phyloP scores from a whole-genome alignment of 176 grass and related monocot species.

The Oryza meridionalis region DNA sequence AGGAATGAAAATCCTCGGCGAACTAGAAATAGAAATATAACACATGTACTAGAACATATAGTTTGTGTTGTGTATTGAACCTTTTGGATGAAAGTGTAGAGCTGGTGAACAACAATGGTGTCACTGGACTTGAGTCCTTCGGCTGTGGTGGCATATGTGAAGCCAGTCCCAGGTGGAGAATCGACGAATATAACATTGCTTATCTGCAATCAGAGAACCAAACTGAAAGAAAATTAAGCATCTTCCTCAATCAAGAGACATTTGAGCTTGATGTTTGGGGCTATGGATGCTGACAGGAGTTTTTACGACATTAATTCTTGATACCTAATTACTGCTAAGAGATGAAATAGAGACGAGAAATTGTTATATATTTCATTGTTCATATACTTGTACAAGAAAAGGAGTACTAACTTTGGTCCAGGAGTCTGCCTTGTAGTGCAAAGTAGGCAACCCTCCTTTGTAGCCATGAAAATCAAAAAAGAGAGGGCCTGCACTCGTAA shows the following conservation, averaged over 20 bases:
- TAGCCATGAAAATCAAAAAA: slow-evolving; percentile 44
- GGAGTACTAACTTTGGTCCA: slow-evolving; percentile 54
- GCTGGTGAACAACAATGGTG: slow-evolving; percentile 34
- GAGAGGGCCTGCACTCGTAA: slow-evolving; percentile 39
- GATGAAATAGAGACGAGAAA: no score
- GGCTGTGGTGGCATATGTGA: slow-evolving; percentile 47
- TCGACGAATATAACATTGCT: slow-evolving; percentile 71
- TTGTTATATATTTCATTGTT: no score
- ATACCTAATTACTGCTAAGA: no score
- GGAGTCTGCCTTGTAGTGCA: slow-evolving; percentile 48
- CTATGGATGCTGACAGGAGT: neutral
- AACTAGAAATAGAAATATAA: neutral
- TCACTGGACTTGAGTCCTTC: slow-evolving; percentile 33
- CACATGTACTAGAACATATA: neutral
- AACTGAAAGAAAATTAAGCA: neutral
- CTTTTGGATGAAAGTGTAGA: slow-evolving; percentile 52
- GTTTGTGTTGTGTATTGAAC: neutral
- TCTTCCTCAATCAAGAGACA: no score
- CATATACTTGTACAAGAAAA: neutral
- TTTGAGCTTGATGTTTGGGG: no score
- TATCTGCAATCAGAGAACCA: slow-evolving; percentile 29
- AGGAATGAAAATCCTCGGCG: neutral
- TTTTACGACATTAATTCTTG: neutral
- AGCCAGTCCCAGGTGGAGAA: slow-evolving; percentile 61
- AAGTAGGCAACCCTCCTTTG: slow-evolving; percentile 42